These are phyloP conservation scores for Boletus reticulatus DNA, from an alignment of 768 basidiomycete genomes.

Conservation along the genomic window DNA sequence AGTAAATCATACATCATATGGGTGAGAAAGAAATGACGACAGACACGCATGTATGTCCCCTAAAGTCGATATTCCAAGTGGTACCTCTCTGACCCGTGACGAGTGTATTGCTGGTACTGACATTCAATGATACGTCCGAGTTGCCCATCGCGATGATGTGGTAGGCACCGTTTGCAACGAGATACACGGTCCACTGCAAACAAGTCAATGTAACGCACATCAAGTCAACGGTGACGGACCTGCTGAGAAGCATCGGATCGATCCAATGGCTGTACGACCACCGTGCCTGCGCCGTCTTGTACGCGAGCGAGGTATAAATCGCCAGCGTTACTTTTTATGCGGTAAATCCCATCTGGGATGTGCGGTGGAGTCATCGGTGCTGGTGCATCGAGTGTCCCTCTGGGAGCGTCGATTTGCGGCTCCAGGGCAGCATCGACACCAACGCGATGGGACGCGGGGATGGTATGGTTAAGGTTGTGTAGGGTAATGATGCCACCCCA, in stretches of 20 bases:
- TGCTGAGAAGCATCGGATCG: background rate
- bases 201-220: too few species aligned
- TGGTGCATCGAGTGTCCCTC: background rate
- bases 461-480: background rate
- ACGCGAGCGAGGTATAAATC: background rate
- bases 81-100: background rate
- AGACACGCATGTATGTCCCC: slow-evolving; percentile 2
- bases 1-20: background rate
- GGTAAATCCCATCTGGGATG: background rate
- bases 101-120: background rate
- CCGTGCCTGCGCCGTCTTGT: background rate
- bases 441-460: background rate
- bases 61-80: slow-evolving; percentile 6
- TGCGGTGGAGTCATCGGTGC: background rate
- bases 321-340: background rate
- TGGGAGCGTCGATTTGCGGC: background rate
- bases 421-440: background rate
- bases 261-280: background rate
- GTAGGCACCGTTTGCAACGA: background rate
- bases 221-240: background rate
- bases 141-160: background rate
- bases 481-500: background rate
- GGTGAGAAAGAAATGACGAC: background rate
- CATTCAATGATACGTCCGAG: background rate
- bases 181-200: background rate